Conservation (phyloP, 2,329 filamentous ascomycete species). For the Torrubiellomyces zombiae region DNA sequence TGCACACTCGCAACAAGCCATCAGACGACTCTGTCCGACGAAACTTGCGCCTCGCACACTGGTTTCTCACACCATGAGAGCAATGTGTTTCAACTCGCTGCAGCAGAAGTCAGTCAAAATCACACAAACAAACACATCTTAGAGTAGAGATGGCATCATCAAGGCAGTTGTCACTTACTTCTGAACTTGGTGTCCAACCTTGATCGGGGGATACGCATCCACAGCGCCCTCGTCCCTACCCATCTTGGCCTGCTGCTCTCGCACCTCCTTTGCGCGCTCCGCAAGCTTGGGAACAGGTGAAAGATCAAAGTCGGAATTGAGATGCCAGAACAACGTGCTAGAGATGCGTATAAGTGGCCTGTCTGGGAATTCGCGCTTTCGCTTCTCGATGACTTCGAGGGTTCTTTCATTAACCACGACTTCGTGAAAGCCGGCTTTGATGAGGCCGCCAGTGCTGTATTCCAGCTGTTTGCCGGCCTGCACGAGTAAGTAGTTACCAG, state of each 20-base stretch:
- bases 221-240: constrained; percentile 37
- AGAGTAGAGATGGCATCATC: background rate
- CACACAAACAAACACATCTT: background rate
- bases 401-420: constrained; percentile 41
- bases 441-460: constrained; percentile 41
- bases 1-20: no score
- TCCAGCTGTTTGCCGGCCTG: constrained; percentile 48
- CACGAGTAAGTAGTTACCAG: constrained; percentile 40
- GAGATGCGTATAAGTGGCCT: constrained; percentile 39
- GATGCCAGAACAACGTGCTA: constrained; percentile 44
- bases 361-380: constrained; percentile 24
- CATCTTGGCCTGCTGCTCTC: constrained; percentile 27
- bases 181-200: constrained; percentile 43
- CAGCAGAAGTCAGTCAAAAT: background rate
- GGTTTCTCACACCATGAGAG: constrained; percentile 26
- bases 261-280: constrained; percentile 25
- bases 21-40: no score
- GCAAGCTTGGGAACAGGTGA: constrained; percentile 31
- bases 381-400: constrained; percentile 25
- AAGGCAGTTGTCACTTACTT: constrained; percentile 28
- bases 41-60: no score
- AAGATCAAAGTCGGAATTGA: constrained; percentile 39
- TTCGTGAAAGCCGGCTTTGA: constrained; percentile 47
- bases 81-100: constrained; percentile 36
- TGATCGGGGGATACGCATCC: constrained; percentile 31